These are phyloP conservation scores for Phytophthora megakarya DNA, from an alignment of 352 stramenopile genomes.

Conservation along the genomic window DNA sequence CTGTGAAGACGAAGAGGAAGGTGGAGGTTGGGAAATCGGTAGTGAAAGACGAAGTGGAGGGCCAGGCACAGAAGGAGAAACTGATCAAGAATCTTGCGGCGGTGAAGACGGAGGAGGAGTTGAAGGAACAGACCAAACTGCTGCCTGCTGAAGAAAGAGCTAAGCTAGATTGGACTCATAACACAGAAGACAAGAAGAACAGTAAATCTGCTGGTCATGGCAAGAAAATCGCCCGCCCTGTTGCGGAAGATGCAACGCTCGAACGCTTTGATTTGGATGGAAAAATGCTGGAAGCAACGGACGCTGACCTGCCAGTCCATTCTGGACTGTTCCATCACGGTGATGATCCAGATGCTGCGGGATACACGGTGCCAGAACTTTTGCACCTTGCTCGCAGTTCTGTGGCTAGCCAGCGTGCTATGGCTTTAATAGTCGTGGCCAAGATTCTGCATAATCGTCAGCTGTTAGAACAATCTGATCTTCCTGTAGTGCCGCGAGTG, in stretches of 20 bases:
- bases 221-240: conserved; percentile 17
- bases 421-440: conserved; percentile 63
- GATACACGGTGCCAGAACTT: conserved; percentile 79
- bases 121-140: conserved; percentile 46
- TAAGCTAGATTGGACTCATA: conserved; percentile 81
- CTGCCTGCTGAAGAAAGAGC: conserved; percentile 70
- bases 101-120: conserved; percentile 70
- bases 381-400: conserved; percentile 74
- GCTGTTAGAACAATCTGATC: conserved; percentile 20
- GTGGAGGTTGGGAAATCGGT: conserved; percentile 25
- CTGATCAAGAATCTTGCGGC: conserved; percentile 47
- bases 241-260: conserved; percentile 36
- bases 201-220: conserved; percentile 6
- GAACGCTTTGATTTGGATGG: conserved; percentile 81
- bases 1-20: conserved; percentile 16
- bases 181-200: conserved; percentile 12
- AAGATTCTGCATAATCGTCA: conserved; percentile 64
- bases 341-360: conserved; percentile 67
- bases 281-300: conserved; percentile 28
- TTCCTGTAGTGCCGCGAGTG: conserved; percentile 33
- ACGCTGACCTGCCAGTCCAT: conserved; percentile 39
- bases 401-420: conserved; percentile 69
- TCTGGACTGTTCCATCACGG: conserved; percentile 85
- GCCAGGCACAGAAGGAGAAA: conserved; percentile 27
- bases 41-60: conserved; percentile 8